These are phyloP conservation scores for Lodderomyces theae DNA, from an alignment of 1,139 yeast species.

Conservation along the genomic window DNA sequence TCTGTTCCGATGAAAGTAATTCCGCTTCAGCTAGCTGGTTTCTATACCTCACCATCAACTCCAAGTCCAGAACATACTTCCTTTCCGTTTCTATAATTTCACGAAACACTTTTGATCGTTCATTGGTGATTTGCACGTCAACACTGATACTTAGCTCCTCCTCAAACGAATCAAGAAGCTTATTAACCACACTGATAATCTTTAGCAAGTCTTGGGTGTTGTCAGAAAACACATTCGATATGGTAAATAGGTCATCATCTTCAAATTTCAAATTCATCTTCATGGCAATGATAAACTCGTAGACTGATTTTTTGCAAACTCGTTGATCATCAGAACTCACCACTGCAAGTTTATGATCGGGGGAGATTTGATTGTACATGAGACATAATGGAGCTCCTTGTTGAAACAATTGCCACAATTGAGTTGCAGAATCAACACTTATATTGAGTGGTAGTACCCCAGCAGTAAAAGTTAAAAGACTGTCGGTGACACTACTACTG, in stretches of 20 bases:
- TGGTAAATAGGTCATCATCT: conserved; percentile 78
- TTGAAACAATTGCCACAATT: conserved; percentile 82
- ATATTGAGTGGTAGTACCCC: conserved; percentile 73
- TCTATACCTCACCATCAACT: conserved; percentile 65
- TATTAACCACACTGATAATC: conserved; percentile 67
- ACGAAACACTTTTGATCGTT: conserved; percentile 72
- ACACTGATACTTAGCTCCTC: conserved; percentile 10
- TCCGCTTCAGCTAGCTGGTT: conserved; percentile 65
- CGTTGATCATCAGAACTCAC: conserved; percentile 75
- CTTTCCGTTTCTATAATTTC: conserved; percentile 90
- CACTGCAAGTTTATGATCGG: conserved; percentile 46
- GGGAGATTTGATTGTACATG: conserved; percentile 60
- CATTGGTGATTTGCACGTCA: conserved; percentile 42
- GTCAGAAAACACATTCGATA: conserved; percentile 84
- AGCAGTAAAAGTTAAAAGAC: conserved; percentile 62
- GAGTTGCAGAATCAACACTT: conserved; percentile 88
- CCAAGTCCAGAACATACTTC: conserved; percentile 88
- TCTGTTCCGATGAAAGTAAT: conserved; percentile 71
- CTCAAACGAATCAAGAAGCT: conserved; percentile 34
- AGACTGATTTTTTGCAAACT: conserved; percentile 84
- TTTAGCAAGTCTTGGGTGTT: conserved; percentile 74
- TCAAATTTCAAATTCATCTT: conserved; percentile 70
- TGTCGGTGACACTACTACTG: conserved; percentile 13
- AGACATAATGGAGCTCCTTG: conserved; percentile 92
- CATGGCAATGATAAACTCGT: conserved; percentile 87